Conservation (phyloP, 805 yeast species). For the Kuraishia molischiana region DNA sequence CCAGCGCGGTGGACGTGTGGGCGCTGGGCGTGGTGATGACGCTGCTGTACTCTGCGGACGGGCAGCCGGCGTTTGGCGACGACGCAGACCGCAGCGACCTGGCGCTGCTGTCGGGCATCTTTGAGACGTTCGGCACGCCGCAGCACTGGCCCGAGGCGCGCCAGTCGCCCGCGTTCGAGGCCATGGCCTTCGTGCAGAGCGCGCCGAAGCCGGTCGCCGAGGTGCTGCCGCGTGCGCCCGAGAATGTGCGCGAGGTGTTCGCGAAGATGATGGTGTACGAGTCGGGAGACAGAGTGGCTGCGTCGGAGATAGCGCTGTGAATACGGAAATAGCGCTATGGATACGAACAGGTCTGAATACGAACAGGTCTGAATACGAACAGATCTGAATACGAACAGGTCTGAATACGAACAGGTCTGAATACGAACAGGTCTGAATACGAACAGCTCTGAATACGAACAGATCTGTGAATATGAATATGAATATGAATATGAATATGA, state of each 20-base stretch:
- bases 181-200: slow-evolving; percentile 17
- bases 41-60: slow-evolving; percentile 32
- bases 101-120: slow-evolving; percentile 42
- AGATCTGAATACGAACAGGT: no score
- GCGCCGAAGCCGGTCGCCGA: slow-evolving; percentile 10
- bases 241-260: slow-evolving; percentile 20
- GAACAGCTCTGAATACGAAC: no score
- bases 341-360: no score
- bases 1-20: slow-evolving; percentile 61
- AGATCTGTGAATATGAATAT: no score
- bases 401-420: no score
- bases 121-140: slow-evolving; percentile 44
- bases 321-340: no score
- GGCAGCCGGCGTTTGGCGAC: slow-evolving; percentile 24
- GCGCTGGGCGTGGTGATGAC: slow-evolving; percentile 54
- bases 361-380: no score
- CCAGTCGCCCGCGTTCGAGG: slow-evolving; percentile 23
- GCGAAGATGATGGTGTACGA: slow-evolving; percentile 33
- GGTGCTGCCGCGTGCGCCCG: slow-evolving; percentile 26
- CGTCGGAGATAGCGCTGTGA: slow-evolving; percentile 18
- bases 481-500: no score
- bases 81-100: slow-evolving; percentile 45
- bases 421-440: no score
- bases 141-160: slow-evolving; percentile 33
- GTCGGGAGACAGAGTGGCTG: slow-evolving; percentile 20